Evolutionary conservation across 176 grass and related monocot genomes (phyloP), one percentile per base, ranked within the genome.

Genomic region (Raddia distichophylla): DNA sequence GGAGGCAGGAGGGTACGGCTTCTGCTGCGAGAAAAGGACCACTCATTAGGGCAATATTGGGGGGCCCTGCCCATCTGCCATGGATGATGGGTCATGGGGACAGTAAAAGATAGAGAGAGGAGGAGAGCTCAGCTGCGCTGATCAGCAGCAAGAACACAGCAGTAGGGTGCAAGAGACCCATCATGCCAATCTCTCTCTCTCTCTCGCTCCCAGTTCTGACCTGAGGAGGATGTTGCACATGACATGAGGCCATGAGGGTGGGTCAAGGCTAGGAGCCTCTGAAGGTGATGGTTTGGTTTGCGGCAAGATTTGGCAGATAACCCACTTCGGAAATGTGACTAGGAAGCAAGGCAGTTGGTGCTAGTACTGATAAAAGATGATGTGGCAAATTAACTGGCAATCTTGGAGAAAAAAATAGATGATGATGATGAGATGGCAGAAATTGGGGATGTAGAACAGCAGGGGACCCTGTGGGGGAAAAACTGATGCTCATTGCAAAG

Each of bases 21-120:
- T 73, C 59, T 83, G 60, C 45, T 78, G 68, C 0, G 74, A 33
- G 80, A 79, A 83, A 88, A 88, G 86, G 86, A 88, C 80, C 22
- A 1, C 17, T 84, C 65, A 3, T 72, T 48, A 77, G 12, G 22
- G 8, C 10, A 75, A 12, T 10, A 4, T 0, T 60, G 40, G 27
- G 27, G 27, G 73, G 16, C 54, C 73, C 54, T 12, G 1, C 16
- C 18, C 5, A 27, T 27, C 27, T 27, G 27, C 27, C 27, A 27
- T 27, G 27, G 27, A 27, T 27, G 27, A 40, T 40, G 37, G 37
- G 37, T 27, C 37, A 40, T 67, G 13, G 64, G 17, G 44, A 85
- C 75, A 72, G 64, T 47, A 72, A 79, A 64, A 46, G 57, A 64
- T 50, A 10, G 46, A 14, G 57, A 57, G 35, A 52, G 52, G 7